Percentiles rank a stretch among this genome's conserved stretches.
Conservation (phyloP, 2,329 filamentous ascomycete species). For the Dothistroma septosporum region DNA sequence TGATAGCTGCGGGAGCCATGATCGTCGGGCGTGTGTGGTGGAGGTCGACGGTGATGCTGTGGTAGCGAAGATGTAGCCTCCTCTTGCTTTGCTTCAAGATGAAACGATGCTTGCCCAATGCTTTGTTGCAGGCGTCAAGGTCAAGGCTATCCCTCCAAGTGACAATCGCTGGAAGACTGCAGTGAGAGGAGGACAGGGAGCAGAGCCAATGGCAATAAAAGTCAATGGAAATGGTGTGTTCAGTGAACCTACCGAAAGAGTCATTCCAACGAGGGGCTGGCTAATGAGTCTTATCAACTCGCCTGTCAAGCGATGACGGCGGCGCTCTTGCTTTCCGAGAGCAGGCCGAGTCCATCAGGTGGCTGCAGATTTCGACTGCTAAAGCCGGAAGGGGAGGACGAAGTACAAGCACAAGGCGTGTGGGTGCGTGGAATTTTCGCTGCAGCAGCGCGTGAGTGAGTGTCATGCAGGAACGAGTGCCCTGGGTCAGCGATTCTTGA, state of each 20-base stretch:
- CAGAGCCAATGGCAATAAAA: neutral
- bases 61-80: neutral
- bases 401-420: neutral
- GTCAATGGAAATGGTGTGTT: neutral
- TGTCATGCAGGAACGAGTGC: neutral
- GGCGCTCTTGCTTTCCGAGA: neutral
- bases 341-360: neutral
- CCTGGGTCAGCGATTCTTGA: neutral
- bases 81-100: neutral
- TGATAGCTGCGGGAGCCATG: conserved; percentile 34
- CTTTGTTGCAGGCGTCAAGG: neutral
- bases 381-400: neutral
- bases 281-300: neutral
- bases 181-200: neutral
- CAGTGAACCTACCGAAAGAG: neutral
- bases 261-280: neutral
- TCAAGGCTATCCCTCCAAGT: neutral
- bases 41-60: neutral
- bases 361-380: neutral
- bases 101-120: neutral
- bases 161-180: neutral
- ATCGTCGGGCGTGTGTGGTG: neutral
- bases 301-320: neutral
- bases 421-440: neutral
- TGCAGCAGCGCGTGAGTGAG: neutral